Percentiles rank a stretch among this genome's conserved stretches.
Conservation (phyloP, 2,329 filamentous ascomycete species). For the Pyrenophora seminiperda region DNA sequence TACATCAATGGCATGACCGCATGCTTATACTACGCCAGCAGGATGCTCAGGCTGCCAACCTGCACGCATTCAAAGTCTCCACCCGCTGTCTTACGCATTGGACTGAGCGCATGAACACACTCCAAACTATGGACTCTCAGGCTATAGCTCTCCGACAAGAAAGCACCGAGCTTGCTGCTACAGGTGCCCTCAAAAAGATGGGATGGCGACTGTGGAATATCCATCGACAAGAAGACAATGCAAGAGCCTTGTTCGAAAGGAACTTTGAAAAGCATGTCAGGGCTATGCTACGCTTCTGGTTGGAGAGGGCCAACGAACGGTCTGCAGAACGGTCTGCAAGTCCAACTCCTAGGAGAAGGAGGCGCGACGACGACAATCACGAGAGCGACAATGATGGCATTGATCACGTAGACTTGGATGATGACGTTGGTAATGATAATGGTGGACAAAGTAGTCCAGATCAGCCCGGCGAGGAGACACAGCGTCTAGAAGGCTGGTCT, state of each 20-base stretch:
- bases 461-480: slow-evolving; percentile 35
- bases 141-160: slow-evolving; percentile 55
- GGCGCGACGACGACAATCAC: slow-evolving; percentile 8
- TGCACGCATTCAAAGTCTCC: slow-evolving; percentile 34
- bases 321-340: slow-evolving; percentile 27
- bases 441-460: slow-evolving; percentile 4
- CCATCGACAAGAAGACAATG: slow-evolving; percentile 57
- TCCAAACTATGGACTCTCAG: slow-evolving; percentile 46
- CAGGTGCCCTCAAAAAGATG: slow-evolving; percentile 59
- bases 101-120: slow-evolving; percentile 29
- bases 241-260: slow-evolving; percentile 58
- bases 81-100: slow-evolving; percentile 37
- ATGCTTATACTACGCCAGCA: slow-evolving; percentile 33
- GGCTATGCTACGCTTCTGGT: slow-evolving; percentile 62
- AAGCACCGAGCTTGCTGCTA: slow-evolving; percentile 54
- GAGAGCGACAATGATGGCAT: neutral
- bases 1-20: slow-evolving; percentile 53
- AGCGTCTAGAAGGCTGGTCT: slow-evolving; percentile 46
- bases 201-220: slow-evolving; percentile 64
- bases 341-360: slow-evolving; percentile 30
- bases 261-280: slow-evolving; percentile 61
- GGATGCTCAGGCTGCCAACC: slow-evolving; percentile 32
- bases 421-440: slow-evolving; percentile 1
- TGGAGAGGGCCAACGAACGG: slow-evolving; percentile 50
- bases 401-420: neutral